These are phyloP conservation scores for Nepenthes alata DNA, from an alignment of 179 eudicot species.

Conservation along the genomic window DNA sequence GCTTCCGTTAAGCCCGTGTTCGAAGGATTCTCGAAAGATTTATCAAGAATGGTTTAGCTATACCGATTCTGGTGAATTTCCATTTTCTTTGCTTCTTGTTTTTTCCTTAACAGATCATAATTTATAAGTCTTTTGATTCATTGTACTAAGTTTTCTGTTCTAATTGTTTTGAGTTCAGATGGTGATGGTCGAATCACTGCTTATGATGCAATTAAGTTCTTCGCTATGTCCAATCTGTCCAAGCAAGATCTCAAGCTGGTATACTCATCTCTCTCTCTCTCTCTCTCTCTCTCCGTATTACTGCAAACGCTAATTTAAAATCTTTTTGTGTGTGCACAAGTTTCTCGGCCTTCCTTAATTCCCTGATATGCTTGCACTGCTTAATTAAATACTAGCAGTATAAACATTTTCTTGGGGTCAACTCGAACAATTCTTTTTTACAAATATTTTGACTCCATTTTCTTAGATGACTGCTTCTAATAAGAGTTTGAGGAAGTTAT, in stretches of 20 bases:
- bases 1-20: constrained; percentile 17
- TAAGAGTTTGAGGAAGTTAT: too few relatives aligned
- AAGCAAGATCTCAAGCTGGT: constrained; percentile 75
- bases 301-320: too few relatives aligned
- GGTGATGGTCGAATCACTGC: constrained; percentile 72
- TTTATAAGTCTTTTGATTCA: background rate
- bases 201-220: constrained; percentile 56
- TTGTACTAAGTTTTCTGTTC: background rate
- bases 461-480: too few relatives aligned
- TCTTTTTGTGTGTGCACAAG: too few relatives aligned
- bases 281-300: background rate
- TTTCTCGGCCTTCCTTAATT: too few relatives aligned
- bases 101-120: background rate
- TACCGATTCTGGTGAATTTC: constrained; percentile 48
- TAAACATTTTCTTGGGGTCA: too few relatives aligned
- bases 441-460: too few relatives aligned
- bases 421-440: too few relatives aligned
- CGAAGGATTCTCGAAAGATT: constrained; percentile 31
- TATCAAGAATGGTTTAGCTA: constrained; percentile 55
- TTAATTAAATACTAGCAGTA: too few relatives aligned
- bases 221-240: constrained; percentile 51
- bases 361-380: too few relatives aligned
- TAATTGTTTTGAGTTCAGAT: constrained; percentile 22
- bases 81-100: background rate
- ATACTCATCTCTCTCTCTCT: background rate